Evolutionary conservation across 129 eudicot genomes (phyloP).

Genomic region (Daucus carota): DNA sequence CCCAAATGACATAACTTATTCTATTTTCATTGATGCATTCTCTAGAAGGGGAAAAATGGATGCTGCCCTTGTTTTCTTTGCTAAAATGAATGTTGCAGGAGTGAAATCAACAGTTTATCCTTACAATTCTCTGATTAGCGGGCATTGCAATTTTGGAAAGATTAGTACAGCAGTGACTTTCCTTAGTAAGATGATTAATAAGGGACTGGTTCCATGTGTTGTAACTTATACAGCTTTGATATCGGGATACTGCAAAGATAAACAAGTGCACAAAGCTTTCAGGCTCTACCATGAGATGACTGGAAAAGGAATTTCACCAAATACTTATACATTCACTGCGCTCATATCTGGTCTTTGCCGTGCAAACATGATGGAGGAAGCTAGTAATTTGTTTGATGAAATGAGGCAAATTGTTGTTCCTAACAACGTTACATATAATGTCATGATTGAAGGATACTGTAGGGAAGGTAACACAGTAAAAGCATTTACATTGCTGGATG

Average conservation of each 20-base stretch:
- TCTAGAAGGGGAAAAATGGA: conserved; percentile 67
- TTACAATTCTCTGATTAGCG: conserved; percentile 65
- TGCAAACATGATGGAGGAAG: conserved; percentile 55
- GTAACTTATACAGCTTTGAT: conserved; percentile 75
- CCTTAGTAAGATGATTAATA: conserved; percentile 38
- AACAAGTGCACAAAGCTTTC: conserved; percentile 48
- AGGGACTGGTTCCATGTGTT: conserved; percentile 57
- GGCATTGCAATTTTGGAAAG: conserved; percentile 61
- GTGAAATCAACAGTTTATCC: conserved; percentile 40
- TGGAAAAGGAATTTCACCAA: conserved; percentile 65
- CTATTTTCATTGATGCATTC: conserved; percentile 53
- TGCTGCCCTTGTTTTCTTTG: conserved; percentile 34
- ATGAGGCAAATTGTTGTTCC: conserved; percentile 55
- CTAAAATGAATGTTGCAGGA: conserved; percentile 53
- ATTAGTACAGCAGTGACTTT: conserved; percentile 40
- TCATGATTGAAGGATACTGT: conserved; percentile 73
- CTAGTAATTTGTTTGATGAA: conserved; percentile 48
- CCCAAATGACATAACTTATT: conserved; percentile 65
- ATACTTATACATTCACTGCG: conserved; percentile 56
- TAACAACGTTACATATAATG: conserved; percentile 77
- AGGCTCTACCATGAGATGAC: conserved; percentile 81
- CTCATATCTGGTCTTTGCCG: conserved; percentile 60
- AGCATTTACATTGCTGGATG: conserved; percentile 58
- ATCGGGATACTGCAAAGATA: conserved; percentile 65
- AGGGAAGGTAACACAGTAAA: conserved; percentile 41